A percentile compares a stretch with the other conserved stretches of the same genome.
Conservation (phyloP, 345 rosid species). For the Rhodamnia argentea region DNA sequence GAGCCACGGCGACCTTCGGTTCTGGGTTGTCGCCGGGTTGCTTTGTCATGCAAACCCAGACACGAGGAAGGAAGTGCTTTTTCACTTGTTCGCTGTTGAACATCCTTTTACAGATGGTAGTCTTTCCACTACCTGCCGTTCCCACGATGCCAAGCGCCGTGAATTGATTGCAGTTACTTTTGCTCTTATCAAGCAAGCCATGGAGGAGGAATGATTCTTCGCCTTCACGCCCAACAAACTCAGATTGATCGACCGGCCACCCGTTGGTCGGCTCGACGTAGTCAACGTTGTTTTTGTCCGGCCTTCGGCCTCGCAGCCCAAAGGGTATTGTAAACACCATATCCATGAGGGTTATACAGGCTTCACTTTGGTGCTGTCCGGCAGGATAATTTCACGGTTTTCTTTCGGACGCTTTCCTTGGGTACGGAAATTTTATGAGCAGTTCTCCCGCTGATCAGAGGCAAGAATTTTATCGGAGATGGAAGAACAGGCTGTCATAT, state of each 20-base stretch:
- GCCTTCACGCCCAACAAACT: not conserved
- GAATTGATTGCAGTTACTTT: not conserved
- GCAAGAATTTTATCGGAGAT: no score
- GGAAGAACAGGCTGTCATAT: no score
- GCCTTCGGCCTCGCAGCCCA: no score
- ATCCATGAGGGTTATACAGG: no score
- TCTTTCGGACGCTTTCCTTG: no score
- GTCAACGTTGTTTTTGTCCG: no score
- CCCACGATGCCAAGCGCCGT: not conserved
- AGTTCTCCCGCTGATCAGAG: no score
- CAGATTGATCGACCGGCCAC: not conserved
- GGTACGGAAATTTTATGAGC: no score
- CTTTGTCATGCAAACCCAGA: not conserved
- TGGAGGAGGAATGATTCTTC: not conserved
- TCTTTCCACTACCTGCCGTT: not conserved
- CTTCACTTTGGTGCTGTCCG: no score
- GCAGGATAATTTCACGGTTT: no score
- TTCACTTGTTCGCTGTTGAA: not conserved
- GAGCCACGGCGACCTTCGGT: rapidly evolving
- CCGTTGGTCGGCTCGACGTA: not conserved
- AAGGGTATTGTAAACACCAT: no score
- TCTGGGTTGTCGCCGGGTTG: rapidly evolving
- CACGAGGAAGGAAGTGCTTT: not conserved
- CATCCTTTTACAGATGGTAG: no score
- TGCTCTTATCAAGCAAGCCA: rapidly evolving